These are phyloP conservation scores for Holtermannia corniformis DNA, from an alignment of 768 basidiomycete species.

Conservation along the genomic window DNA sequence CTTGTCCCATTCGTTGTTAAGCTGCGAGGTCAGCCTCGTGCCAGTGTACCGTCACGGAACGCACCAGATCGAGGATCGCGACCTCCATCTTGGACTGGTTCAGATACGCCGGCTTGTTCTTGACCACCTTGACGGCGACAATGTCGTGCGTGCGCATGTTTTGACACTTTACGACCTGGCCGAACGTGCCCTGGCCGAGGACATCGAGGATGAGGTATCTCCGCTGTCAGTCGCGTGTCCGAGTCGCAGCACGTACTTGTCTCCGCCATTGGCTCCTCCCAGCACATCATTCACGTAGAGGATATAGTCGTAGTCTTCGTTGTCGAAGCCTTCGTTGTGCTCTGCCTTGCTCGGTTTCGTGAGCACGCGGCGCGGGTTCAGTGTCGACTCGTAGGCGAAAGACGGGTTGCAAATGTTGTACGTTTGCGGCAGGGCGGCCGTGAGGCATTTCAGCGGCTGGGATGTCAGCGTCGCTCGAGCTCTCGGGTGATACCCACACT, in stretches of 20 bases:
- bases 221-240: neutral
- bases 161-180: slow-evolving; percentile 98
- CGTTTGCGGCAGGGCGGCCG: slow-evolving; percentile 77
- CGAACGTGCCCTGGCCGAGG: slow-evolving; percentile 96
- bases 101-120: slow-evolving; percentile 99
- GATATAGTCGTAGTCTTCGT: slow-evolving; percentile 98
- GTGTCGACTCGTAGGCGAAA: slow-evolving; percentile 87
- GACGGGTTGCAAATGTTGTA: slow-evolving; percentile 89
- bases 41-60: slow-evolving; percentile 37
- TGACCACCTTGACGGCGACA: slow-evolving; percentile 97
- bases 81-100: slow-evolving; percentile 99
- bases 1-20: slow-evolving; percentile 89
- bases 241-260: slow-evolving; percentile 60
- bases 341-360: slow-evolving; percentile 95
- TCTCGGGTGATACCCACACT: slow-evolving; percentile 53
- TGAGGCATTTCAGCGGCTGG: slow-evolving; percentile 60
- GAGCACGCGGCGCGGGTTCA: slow-evolving; percentile 90
- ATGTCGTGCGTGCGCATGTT: slow-evolving; percentile 99
- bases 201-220: slow-evolving; percentile 97
- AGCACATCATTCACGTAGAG: slow-evolving; percentile 98
- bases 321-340: slow-evolving; percentile 95
- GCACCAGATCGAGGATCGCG: slow-evolving; percentile 85
- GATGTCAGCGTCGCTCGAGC: slow-evolving; percentile 3
- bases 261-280: slow-evolving; percentile 72
- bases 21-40: slow-evolving; percentile 45